A percentile compares a stretch with the other conserved stretches of the same genome.
Conservation (phyloP, 805 yeast species). For the Myxozyma geophila region DNA sequence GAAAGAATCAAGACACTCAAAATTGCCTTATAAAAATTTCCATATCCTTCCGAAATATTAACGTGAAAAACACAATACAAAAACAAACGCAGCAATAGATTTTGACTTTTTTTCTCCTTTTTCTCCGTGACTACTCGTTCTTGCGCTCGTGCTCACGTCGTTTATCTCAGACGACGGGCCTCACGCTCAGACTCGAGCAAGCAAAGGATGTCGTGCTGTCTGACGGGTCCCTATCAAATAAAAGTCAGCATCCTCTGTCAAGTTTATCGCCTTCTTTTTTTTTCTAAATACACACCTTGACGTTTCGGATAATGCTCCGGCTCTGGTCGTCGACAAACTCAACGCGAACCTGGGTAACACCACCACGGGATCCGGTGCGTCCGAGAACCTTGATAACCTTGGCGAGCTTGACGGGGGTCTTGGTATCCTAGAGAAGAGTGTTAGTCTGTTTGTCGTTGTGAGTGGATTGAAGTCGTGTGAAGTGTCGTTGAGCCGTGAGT, state of each 20-base stretch:
- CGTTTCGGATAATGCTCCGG: constrained; percentile 96
- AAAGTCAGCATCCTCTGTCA: not conserved
- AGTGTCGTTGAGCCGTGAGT: not conserved
- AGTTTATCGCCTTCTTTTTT: too few relatives aligned
- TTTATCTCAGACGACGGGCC: constrained; percentile 64
- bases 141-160: not conserved
- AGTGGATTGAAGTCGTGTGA: not conserved
- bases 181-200: constrained; percentile 99
- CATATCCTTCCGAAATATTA: too few relatives aligned
- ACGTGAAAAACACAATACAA: too few relatives aligned
- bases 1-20: too few relatives aligned
- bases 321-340: constrained; percentile 94
- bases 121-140: not conserved
- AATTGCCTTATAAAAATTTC: too few relatives aligned
- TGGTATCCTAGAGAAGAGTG: constrained; percentile 45
- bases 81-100: too few relatives aligned
- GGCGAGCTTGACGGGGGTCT: constrained; percentile 93
- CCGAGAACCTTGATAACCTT: constrained; percentile 99
- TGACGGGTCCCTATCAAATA: constrained; percentile 81
- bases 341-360: constrained; percentile 95
- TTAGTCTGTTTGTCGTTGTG: not conserved
- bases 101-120: not conserved
- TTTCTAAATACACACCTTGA: constrained; percentile 49
- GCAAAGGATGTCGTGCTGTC: constrained; percentile 97
- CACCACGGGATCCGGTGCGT: constrained; percentile 99